Base-by-base conservation (phyloP, 768 basidiomycete genomes). In the Pleurotus eryngii region DNA sequence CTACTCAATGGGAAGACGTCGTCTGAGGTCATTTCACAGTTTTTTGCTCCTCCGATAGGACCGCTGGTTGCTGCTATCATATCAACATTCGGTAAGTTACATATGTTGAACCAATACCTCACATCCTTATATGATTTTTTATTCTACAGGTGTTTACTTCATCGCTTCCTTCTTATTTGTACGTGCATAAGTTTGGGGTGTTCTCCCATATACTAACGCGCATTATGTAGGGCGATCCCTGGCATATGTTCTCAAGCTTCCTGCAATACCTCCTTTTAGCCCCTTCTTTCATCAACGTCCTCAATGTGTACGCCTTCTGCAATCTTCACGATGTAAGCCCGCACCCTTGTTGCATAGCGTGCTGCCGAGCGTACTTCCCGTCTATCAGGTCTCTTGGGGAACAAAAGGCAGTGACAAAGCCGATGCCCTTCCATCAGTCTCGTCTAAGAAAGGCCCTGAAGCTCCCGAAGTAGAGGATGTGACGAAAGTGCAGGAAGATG, bases 181-280 rank as follows among this genome's bases (percentile, higher is more conserved):
- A 60, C 76, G 90, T 76, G 3, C n/a, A 43, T 42, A 11, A 45
- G 14, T 2, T 37, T 17, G 15, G 42, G 22, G 26, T 46, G 17
- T 15, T 46, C 4, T 26, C 24, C 37, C 11, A 20, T 27, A 12
- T 18, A n/a, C 38, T 15, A 3, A 18, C 18, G 18, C 35, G 15
- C 43, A 17, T 9, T 6, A 20, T 42, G 6, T 12, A 93, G 89
- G 85, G 92, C 60, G 95, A 98, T 71, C 95, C 95, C 3, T 97
- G 95, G 95, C 95, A 98, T 73, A 89, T 98, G 86, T 86, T 95
- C 71, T 90, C 91, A 22, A 93, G 91, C 63, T 94, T 96, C 81
- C 74, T 87, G 63, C 95, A 95, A 68, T 95, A 95, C 68, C 75
- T 96, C 49, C 86, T 86, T 65, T 70, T 98, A 57, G 95, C 95